Evolutionary conservation across 768 basidiomycete species (phyloP).

Genomic region (Auricularia auricula-judae): DNA sequence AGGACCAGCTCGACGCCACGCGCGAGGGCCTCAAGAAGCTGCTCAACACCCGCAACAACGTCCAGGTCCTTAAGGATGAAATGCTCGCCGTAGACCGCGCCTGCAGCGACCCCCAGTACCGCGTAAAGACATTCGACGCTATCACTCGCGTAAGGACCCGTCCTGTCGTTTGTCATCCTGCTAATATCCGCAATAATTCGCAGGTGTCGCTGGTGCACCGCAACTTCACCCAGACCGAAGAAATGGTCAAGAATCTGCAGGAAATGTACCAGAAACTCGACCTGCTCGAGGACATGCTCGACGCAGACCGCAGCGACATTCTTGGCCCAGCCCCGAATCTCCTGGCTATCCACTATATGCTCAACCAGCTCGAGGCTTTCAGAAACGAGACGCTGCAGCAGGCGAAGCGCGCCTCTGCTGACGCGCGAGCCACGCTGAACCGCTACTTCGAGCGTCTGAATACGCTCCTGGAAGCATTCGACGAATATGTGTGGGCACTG

Average conservation of each 20-base stretch:
- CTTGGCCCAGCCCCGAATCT: constrained; percentile 81
- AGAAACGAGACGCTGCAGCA: constrained; percentile 92
- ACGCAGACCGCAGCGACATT: constrained; percentile 63
- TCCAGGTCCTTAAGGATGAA: constrained; percentile 76
- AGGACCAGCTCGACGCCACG: constrained; percentile 86
- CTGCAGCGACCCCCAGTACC: constrained; percentile 63
- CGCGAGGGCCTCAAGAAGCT: constrained; percentile 79
- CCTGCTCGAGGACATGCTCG: constrained; percentile 66
- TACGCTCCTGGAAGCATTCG: constrained; percentile 69
- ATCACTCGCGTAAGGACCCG: constrained; percentile 69
- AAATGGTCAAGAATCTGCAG: constrained; percentile 89
- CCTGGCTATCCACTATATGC: constrained; percentile 80
- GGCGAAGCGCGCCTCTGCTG: constrained; percentile 69
- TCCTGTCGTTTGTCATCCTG: not conserved
- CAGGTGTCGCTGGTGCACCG: constrained; percentile 94
- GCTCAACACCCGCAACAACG: constrained; percentile 61
- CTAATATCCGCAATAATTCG: not conserved
- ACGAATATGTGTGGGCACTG: constrained; percentile 70
- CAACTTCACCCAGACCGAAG: constrained; percentile 89
- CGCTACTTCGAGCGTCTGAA: constrained; percentile 82
- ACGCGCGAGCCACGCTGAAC: constrained; percentile 54
- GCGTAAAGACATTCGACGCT: constrained; percentile 85
- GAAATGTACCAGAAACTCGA: constrained; percentile 84
- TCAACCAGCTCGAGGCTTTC: constrained; percentile 87
- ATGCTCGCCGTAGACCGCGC: constrained; percentile 70